These are phyloP conservation scores for Avena atlantica DNA, from an alignment of 176 grass and related monocot genomes.

Conservation along the genomic window DNA sequence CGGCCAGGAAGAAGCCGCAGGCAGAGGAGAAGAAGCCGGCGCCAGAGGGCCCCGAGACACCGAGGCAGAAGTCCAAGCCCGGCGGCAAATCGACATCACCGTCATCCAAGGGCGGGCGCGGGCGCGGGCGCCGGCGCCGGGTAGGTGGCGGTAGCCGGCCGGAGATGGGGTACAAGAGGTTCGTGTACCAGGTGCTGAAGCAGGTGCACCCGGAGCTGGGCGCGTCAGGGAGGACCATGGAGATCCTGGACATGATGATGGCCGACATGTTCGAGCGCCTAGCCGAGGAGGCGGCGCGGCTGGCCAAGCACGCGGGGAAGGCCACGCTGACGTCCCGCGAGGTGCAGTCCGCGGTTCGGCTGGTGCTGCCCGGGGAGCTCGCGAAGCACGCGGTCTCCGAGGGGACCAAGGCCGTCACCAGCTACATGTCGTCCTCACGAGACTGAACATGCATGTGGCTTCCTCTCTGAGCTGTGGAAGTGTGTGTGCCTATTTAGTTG, in stretches of 20 bases:
- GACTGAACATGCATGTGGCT: neutral
- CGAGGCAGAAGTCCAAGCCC: neutral
- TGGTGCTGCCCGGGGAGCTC: slow-evolving; percentile 72
- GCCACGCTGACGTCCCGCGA: slow-evolving; percentile 63
- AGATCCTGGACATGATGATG: slow-evolving; percentile 81
- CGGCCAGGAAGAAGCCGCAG: neutral
- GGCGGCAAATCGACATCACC: neutral
- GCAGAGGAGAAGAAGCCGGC: neutral
- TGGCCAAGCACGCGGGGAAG: slow-evolving; percentile 38
- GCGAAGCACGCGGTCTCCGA: slow-evolving; percentile 60
- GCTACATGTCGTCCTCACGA: slow-evolving; percentile 33
- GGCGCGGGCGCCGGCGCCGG: neutral
- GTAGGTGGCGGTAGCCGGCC: neutral
- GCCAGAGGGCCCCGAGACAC: slow-evolving; percentile 22
- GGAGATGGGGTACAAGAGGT: slow-evolving; percentile 66
- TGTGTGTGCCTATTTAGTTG: too few species aligned
- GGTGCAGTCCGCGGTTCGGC: slow-evolving; percentile 66
- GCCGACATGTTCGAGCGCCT: slow-evolving; percentile 87
- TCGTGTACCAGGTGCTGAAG: slow-evolving; percentile 87
- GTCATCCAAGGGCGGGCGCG: neutral
- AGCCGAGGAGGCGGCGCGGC: slow-evolving; percentile 63
- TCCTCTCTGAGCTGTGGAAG: too few species aligned
- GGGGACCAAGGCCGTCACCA: slow-evolving; percentile 61
- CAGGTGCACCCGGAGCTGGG: slow-evolving; percentile 83
- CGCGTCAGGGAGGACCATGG: slow-evolving; percentile 64